phyloP scores from a whole-genome alignment of 495 filamentous ascomycete genomes.

The Xanthoparmelia taractica region DNA sequence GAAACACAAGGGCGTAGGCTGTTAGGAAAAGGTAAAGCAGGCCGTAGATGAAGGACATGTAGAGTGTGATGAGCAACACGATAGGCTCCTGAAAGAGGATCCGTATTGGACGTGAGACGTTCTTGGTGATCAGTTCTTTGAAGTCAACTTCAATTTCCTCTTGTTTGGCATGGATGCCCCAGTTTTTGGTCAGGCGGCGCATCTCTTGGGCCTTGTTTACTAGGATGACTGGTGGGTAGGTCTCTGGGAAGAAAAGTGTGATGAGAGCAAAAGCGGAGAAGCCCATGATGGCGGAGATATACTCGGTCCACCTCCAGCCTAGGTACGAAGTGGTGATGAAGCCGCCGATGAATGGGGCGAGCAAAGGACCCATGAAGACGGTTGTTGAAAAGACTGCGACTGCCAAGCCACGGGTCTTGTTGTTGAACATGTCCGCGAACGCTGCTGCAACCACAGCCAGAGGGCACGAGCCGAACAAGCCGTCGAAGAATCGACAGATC shows the following conservation, averaged over 20 bases:
- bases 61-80: constrained; percentile 42
- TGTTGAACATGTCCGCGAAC: constrained; percentile 47
- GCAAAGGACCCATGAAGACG: constrained; percentile 43
- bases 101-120: constrained; percentile 52
- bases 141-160: constrained; percentile 48
- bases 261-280: constrained; percentile 39
- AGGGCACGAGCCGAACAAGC: constrained; percentile 44
- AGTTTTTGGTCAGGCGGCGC: constrained; percentile 54
- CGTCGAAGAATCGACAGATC: constrained; percentile 45
- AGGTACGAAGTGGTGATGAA: constrained; percentile 35
- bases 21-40: constrained; percentile 59
- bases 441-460: constrained; percentile 44
- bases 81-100: constrained; percentile 57
- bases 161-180: constrained; percentile 49
- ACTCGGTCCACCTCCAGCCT: constrained; percentile 45
- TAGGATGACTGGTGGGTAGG: constrained; percentile 50
- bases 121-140: constrained; percentile 40
- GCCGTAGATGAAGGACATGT: constrained; percentile 46
- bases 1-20: constrained; percentile 53
- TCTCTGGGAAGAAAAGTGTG: constrained; percentile 52
- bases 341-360: constrained; percentile 44
- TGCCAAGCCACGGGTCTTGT: constrained; percentile 40
- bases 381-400: constrained; percentile 45
- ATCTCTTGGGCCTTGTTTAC: constrained; percentile 48
- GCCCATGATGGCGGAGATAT: constrained; percentile 37